phyloP scores from a whole-genome alignment of 345 rosid genomes.

The Salix caprea region DNA sequence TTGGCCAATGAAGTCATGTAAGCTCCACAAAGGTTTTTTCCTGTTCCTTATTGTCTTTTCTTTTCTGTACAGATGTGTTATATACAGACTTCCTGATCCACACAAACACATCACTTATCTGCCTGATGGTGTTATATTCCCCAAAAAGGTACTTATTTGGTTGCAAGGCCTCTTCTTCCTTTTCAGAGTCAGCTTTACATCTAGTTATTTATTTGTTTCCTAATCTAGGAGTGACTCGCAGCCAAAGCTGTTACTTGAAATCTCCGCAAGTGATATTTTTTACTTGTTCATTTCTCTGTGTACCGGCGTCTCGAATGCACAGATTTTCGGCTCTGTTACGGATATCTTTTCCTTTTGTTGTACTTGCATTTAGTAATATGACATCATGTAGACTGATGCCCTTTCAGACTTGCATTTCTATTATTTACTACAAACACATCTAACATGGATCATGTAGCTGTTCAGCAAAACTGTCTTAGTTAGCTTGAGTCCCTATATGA shows the following conservation, averaged over 20 bases:
- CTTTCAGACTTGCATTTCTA: neutral
- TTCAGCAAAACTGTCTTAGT: neutral
- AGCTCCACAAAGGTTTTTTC: slow-evolving; percentile 23
- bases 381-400: neutral
- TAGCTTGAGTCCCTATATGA: slow-evolving; percentile 3
- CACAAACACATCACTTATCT: slow-evolving; percentile 59
- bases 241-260: neutral
- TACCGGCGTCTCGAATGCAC: neutral
- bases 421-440: neutral
- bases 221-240: neutral
- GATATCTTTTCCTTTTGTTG: too few relatives aligned
- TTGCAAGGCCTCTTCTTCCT: neutral
- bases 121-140: slow-evolving; percentile 57
- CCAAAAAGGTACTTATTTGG: slow-evolving; percentile 56
- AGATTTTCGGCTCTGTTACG: too few relatives aligned
- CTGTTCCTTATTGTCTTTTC: slow-evolving; percentile 5
- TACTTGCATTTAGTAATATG: neutral
- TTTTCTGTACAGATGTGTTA: slow-evolving; percentile 56
- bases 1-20: slow-evolving; percentile 81
- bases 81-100: slow-evolving; percentile 75
- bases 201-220: neutral
- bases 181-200: neutral
- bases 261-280: neutral
- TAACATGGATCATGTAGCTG: neutral
- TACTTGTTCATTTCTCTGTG: neutral